Evolutionary conservation across 1,284 basidiomycete genomes (phyloP).

Genomic region (Mycena sp.): DNA sequence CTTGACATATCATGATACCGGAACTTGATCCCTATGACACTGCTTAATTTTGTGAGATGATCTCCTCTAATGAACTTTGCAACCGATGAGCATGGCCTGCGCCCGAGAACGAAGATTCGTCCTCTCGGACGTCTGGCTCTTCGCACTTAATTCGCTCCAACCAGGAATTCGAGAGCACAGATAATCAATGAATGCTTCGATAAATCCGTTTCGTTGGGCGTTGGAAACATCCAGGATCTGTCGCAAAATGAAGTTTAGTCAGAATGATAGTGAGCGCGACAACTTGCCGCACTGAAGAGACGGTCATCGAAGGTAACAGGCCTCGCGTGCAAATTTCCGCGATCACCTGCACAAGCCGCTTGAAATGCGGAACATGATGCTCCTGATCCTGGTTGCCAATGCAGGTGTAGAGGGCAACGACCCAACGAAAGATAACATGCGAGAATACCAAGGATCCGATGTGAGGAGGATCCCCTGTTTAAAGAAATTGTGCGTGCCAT

Average conservation of each 20-base stretch:
- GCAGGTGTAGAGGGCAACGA: not conserved
- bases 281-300: not conserved
- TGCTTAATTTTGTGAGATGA: too few relatives aligned
- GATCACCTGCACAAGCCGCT: not conserved
- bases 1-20: too few relatives aligned
- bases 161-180: constrained; percentile 2
- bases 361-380: not conserved
- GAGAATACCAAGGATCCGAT: constrained; percentile 14
- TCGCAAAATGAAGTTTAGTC: not conserved
- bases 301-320: not conserved
- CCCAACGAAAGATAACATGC: not conserved
- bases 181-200: not conserved
- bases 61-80: constrained; percentile 1
- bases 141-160: not conserved
- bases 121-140: not conserved
- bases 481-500: constrained; percentile 16
- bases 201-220: constrained; percentile 5
- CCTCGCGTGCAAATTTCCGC: not conserved
- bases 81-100: not conserved
- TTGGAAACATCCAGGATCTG: constrained; percentile 11
- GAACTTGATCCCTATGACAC: not conserved
- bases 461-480: constrained; percentile 8
- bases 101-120: not conserved
- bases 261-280: not conserved
- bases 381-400: not conserved